phyloP scores from a whole-genome alignment of 352 stramenopile species.

The Phytophthora multivora region DNA sequence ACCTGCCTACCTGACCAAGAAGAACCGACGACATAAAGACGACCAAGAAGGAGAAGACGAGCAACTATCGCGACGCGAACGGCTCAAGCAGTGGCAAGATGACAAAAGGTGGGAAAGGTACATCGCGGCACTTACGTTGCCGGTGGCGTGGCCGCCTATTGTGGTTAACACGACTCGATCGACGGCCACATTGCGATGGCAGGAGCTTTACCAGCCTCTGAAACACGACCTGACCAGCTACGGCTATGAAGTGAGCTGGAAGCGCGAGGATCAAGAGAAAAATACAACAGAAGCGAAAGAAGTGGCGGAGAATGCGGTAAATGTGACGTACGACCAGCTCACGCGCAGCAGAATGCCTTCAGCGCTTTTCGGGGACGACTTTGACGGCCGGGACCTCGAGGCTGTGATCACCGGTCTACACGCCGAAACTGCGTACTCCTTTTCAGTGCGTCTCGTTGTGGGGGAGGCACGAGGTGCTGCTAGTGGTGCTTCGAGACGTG shows the following conservation, averaged over 20 bases:
- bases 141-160: constrained; percentile 60
- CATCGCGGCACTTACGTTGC: constrained; percentile 71
- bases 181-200: constrained; percentile 62
- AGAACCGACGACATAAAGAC: constrained; percentile 36
- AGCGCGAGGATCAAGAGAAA: constrained; percentile 25
- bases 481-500: constrained; percentile 55
- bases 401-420: constrained; percentile 50
- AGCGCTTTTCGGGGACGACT: constrained; percentile 73
- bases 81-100: constrained; percentile 83
- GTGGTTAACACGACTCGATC: constrained; percentile 65
- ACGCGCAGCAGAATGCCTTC: constrained; percentile 66
- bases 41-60: constrained; percentile 40
- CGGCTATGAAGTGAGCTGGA: constrained; percentile 75
- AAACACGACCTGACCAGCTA: constrained; percentile 66
- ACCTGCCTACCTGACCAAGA: constrained; percentile 41
- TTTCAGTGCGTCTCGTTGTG: constrained; percentile 72
- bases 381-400: constrained; percentile 81
- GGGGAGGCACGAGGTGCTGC: constrained; percentile 53
- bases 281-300: background rate
- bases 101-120: constrained; percentile 72
- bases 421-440: constrained; percentile 69
- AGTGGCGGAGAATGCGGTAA: constrained; percentile 35
- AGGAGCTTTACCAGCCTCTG: constrained; percentile 70
- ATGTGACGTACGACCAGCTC: constrained; percentile 59
- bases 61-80: constrained; percentile 68